Conservation (phyloP, 345 rosid genomes). For the Eucalyptus tenuipes region DNA sequence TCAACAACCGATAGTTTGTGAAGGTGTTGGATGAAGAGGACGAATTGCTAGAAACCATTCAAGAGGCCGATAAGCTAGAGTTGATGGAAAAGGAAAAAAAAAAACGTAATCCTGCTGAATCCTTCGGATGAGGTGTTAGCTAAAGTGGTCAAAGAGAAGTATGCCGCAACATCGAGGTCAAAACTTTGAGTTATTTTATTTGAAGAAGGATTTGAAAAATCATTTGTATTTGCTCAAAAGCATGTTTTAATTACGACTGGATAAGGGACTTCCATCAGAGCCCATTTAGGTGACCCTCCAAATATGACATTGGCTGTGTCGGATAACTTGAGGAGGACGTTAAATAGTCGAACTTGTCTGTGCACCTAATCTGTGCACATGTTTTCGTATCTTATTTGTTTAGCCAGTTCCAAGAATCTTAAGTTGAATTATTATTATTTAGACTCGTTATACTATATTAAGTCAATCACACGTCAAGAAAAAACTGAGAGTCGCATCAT, state of each 20-base stretch:
- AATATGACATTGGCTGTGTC: neutral
- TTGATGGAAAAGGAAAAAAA: neutral
- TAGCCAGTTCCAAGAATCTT: neutral
- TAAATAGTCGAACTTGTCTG: neutral
- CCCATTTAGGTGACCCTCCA: neutral
- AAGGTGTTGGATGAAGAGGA: neutral
- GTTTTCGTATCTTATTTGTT: neutral
- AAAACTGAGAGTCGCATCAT: neutral
- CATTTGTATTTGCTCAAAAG: neutral
- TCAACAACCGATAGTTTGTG: neutral
- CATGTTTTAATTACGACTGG: neutral
- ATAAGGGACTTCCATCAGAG: neutral
- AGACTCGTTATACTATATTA: neutral
- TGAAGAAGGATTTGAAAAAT: neutral
- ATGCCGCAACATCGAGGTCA: neutral
- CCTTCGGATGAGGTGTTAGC: neutral
- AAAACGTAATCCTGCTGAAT: neutral
- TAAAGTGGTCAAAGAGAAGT: neutral
- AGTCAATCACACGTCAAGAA: neutral
- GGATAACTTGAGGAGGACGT: neutral
- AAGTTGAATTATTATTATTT: neutral
- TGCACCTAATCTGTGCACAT: neutral
- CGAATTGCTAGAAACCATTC: neutral
- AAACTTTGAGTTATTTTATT: neutral
- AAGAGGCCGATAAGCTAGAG: neutral